These are phyloP conservation scores for Cercospora beticola DNA, from an alignment of 2,329 filamentous ascomycete genomes.

Conservation along the genomic window DNA sequence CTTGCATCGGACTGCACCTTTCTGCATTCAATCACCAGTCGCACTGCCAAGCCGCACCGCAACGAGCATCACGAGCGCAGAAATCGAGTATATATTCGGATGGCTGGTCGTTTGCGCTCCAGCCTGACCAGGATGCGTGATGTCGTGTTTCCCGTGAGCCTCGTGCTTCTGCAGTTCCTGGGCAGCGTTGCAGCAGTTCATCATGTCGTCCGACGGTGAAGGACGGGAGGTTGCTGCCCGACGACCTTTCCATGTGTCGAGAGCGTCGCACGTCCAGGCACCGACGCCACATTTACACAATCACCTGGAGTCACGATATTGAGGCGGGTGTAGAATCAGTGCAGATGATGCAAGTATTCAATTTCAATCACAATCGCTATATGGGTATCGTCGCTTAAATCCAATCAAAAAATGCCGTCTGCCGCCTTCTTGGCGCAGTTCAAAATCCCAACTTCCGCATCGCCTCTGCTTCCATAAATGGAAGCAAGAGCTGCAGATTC, in stretches of 20 bases:
- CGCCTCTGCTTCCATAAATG: not conserved
- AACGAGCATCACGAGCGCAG: slow-evolving; percentile 16
- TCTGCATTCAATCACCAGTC: slow-evolving; percentile 18
- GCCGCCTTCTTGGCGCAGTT: slow-evolving; percentile 4
- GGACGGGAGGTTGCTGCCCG: not conserved
- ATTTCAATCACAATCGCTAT: slow-evolving; percentile 13
- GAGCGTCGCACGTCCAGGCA: not conserved
- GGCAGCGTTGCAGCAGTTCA: slow-evolving; percentile 24
- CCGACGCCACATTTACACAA: not conserved
- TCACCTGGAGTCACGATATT: not conserved
- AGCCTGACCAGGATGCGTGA: slow-evolving; percentile 14
- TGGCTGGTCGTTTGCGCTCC: slow-evolving; percentile 22
- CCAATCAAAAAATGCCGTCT: slow-evolving; percentile 9
- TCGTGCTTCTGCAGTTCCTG: slow-evolving; percentile 25
- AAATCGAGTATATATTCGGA: not conserved
- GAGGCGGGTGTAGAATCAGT: not conserved
- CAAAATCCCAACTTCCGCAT: not conserved
- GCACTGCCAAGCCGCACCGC: slow-evolving; percentile 23
- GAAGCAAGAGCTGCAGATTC: not conserved
- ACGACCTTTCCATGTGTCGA: not conserved
- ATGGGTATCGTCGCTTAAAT: slow-evolving; percentile 14
- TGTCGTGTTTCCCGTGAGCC: slow-evolving; percentile 8
- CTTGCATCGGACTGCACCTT: slow-evolving; percentile 24
- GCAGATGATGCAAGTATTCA: not conserved
- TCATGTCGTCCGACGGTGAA: slow-evolving; percentile 21